Base-by-base conservation (phyloP, 257 asterid genomes). In the Solanum raphanifolium region DNA sequence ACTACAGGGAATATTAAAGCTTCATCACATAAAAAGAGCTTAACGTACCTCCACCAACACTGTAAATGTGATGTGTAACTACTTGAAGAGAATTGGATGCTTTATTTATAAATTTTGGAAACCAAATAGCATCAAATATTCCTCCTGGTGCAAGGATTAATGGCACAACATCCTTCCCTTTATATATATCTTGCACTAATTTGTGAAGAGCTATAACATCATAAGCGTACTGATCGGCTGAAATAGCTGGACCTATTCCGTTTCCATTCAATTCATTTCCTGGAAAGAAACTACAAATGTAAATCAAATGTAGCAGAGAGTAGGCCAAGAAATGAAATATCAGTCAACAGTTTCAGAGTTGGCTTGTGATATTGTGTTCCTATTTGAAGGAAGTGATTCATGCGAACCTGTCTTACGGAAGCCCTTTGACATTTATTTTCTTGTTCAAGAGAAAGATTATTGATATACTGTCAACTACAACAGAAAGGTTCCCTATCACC, bases 251-350 rank as follows among this genome's bases (percentile, higher is more conserved):
- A 71, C 97, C 98, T 23, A 94, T 83, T 46, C 98, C 98, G 27
- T 66, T 87, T 46, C 98, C 99, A 92, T 98, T 94, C 89, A 95
- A 91, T 87, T 95, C 99, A 79, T 95, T 96, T 88, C 98, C 99
- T 95, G 89, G 84, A 75, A 76, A 87, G 6, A 31, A 41, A 83
- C 85, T 69, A 73, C 36, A 29, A 27, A 68, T 74, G 34, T 52
- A 32, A 9, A 78, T 78, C 36, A 41, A 25, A 39, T 41, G 2
- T 78, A 41, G 15, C 25, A 78, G 35, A 41, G 62, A 41, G 8
- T 41, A 25, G 15, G 5, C 7, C 76, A 69, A 18, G 13, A 20
- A 3, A 52, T 83, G 75, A 68, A 62, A 65, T 23, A 41, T 39
- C 58, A 25, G 23, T 35, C 27, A 62, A 7, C 87, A 38, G 13